phyloP scores from a whole-genome alignment of 2,329 filamentous ascomycete species.

The Alternaria sp. region DNA sequence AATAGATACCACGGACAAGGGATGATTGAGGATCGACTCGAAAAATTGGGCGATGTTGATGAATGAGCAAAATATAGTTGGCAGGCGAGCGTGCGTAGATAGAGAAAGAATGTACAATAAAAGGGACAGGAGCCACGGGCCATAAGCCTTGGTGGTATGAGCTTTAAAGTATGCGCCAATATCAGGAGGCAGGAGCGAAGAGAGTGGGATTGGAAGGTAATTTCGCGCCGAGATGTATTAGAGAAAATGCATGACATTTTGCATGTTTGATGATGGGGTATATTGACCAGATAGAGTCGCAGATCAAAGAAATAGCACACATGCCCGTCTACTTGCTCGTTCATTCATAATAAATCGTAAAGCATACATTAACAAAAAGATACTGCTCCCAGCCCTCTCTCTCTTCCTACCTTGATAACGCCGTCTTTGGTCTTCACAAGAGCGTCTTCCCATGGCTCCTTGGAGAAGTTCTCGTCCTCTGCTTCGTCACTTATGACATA shows the following conservation, averaged over 20 bases:
- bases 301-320: no score
- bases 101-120: no score
- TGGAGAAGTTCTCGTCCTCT: background rate
- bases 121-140: no score
- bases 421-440: conserved; percentile 10
- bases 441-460: conserved; percentile 1
- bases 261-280: background rate
- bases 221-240: background rate
- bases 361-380: conserved; percentile 15
- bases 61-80: no score
- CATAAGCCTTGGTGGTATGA: no score
- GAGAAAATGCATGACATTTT: background rate
- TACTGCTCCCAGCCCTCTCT: conserved; percentile 16
- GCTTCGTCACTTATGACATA: conserved; percentile 50
- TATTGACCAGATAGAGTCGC: background rate
- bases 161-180: no score
- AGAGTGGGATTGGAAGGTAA: background rate
- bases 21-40: no score
- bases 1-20: no score
- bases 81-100: no score
- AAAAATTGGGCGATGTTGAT: no score
- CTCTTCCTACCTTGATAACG: conserved; percentile 8
- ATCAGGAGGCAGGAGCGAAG: background rate
- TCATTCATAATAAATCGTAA: conserved; percentile 5
- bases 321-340: background rate